phyloP scores from a whole-genome alignment of 345 rosid genomes.

The Citrus inodora region DNA sequence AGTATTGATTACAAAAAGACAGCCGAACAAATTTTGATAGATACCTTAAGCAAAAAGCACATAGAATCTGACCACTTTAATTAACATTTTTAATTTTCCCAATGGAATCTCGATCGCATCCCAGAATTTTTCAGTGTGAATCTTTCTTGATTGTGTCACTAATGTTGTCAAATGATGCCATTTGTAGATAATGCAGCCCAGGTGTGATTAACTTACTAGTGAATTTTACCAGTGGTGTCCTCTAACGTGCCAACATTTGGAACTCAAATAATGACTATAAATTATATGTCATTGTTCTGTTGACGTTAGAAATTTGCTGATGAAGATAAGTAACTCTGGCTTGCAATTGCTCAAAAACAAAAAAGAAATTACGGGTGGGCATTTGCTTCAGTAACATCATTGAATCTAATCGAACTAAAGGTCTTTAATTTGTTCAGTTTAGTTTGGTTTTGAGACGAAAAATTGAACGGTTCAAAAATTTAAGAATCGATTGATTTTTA shows the following conservation, averaged over 20 bases:
- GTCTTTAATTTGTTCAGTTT: too few relatives aligned
- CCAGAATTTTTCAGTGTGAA: not conserved
- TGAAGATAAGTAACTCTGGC: too few relatives aligned
- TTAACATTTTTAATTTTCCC: not conserved
- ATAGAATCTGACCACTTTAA: not conserved
- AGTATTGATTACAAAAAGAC: not conserved
- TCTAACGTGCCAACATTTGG: not conserved
- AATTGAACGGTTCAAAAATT: too few relatives aligned
- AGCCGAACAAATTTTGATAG: not conserved
- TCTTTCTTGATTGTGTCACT: slow-evolving; percentile 3
- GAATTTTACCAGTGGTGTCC: too few relatives aligned
- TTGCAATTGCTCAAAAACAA: too few relatives aligned
- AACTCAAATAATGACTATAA: not conserved
- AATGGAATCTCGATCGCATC: not conserved
- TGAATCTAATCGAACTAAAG: too few relatives aligned
- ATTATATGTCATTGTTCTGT: not conserved
- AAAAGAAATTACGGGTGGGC: too few relatives aligned
- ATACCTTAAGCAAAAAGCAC: too few relatives aligned
- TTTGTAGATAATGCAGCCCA: slow-evolving; percentile 9
- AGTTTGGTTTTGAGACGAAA: too few relatives aligned
- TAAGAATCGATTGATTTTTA: too few relatives aligned
- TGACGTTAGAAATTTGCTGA: too few relatives aligned
- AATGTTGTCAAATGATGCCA: not conserved
- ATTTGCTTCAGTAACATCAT: too few relatives aligned
- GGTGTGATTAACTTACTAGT: not conserved